Evolutionary conservation across 306 rosid species (phyloP).

Genomic region (Cyamopsis tetragonoloba): DNA sequence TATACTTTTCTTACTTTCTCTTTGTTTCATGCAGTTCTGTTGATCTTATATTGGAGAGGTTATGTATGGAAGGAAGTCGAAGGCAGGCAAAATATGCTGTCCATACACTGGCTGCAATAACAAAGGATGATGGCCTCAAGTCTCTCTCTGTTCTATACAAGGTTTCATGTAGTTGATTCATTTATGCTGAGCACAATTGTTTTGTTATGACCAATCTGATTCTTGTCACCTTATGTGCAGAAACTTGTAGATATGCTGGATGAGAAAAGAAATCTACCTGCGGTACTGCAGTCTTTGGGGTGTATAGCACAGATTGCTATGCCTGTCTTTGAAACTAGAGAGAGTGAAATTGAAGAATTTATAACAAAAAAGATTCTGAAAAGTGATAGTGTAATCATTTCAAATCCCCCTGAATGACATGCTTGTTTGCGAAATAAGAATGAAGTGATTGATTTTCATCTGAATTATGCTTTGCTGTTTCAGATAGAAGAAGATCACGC

Average conservation of each 20-base stretch:
- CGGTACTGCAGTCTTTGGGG: constrained; percentile 92
- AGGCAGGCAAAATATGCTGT: constrained; percentile 97
- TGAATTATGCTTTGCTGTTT: constrained; percentile 28
- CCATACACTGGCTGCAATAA: constrained; percentile 90
- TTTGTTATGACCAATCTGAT: constrained; percentile 21
- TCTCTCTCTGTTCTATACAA: constrained; percentile 94
- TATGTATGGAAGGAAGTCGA: constrained; percentile 90
- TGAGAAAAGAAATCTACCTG: constrained; percentile 79
- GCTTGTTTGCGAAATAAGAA: constrained; percentile 25
- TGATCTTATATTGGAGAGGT: constrained; percentile 81
- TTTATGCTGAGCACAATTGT: constrained; percentile 14
- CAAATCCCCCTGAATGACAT: neutral
- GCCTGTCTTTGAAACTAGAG: constrained; percentile 97
- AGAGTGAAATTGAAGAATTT: constrained; percentile 72
- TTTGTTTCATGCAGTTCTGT: constrained; percentile 65
- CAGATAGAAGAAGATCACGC: constrained; percentile 65
- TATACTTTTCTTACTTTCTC: constrained; percentile 27
- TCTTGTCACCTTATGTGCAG: constrained; percentile 46
- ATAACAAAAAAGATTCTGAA: constrained; percentile 67
- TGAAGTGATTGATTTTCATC: constrained; percentile 30
- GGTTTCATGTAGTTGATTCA: constrained; percentile 51
- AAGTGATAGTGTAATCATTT: constrained; percentile 56
- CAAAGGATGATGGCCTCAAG: constrained; percentile 93
- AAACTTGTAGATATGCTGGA: constrained; percentile 90
- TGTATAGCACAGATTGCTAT: constrained; percentile 95